Evolutionary conservation across 805 yeast species (phyloP), one percentile per base, ranked within the genome.

Genomic region (Wickerhamomyces strasburgensis): DNA sequence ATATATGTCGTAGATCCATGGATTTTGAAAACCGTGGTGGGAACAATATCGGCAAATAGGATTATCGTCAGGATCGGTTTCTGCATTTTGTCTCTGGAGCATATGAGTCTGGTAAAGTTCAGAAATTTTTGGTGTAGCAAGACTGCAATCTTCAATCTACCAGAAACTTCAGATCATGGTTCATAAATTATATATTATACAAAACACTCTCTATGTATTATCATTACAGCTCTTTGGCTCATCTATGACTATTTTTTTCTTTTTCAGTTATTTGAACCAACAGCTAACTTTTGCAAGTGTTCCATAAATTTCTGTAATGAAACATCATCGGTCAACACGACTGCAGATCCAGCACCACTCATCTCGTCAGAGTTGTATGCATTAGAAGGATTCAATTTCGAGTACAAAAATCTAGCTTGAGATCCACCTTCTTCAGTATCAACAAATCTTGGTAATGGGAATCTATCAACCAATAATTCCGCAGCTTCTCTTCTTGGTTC

Each of bases 371-470:
- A 74, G 58, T 81, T 78, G 58, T 84, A 83, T 27, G 89, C 81
- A 46, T 84, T 87, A 32, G 96, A 83, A 28, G 98, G 98, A 62
- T 94, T 93, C 61, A 93, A 77, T 65, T 88, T 93, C 19, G 97
- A 86, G 62, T 87, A 79, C 62, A 93, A 72, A 72, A 93, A 93
- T 65, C 99, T 80, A 3, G 98, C 97, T 66, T 93, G 99, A 13
- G 97, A 89, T 38, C 96, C 97, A 53, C 98, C 98, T 52, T 90
- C 97, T 59, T 90, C 97, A 42, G 96, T 87, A 53, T 90, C 96
- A 51, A 93, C 89, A 57, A 90, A 93, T 64, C 98, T 78, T 33
- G 99, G 99, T 56, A 93, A 72, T 52, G 99, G 99, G 78, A 87
- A 90, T 58, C 99, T 76, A 58, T 93, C 98, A 27, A 84, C 77